Evolutionary conservation across 2,329 filamentous ascomycete species (phyloP).

Genomic region (Metarhizium sp.): DNA sequence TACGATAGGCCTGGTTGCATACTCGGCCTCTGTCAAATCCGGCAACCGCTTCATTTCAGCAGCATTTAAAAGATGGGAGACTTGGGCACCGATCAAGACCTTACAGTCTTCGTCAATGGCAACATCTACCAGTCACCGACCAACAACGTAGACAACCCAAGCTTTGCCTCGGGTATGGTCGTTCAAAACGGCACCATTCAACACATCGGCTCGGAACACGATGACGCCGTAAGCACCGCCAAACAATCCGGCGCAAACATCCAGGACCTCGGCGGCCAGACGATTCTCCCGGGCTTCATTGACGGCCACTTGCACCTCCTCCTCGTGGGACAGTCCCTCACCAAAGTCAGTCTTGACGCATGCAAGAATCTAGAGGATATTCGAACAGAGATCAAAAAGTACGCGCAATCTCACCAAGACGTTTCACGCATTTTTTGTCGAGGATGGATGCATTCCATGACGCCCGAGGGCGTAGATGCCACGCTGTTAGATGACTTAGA

Average conservation of each 20-base stretch:
- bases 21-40: neutral
- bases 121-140: conserved; percentile 11
- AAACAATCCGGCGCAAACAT: conserved; percentile 13
- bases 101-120: conserved; percentile 12
- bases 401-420: conserved; percentile 36
- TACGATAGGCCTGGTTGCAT: neutral
- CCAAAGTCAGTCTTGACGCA: conserved; percentile 37
- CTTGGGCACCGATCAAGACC: neutral
- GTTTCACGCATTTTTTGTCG: conserved; percentile 41
- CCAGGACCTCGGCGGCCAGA: conserved; percentile 21
- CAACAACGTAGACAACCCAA: neutral
- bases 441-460: conserved; percentile 46
- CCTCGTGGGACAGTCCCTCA: conserved; percentile 42
- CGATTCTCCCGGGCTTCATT: conserved; percentile 45
- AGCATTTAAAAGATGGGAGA: conserved; percentile 6
- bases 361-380: conserved; percentile 42
- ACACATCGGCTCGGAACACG: conserved; percentile 21
- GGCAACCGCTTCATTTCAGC: neutral
- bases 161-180: conserved; percentile 19
- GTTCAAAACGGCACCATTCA: conserved; percentile 24
- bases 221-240: conserved; percentile 14
- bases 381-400: conserved; percentile 31
- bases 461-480: conserved; percentile 34
- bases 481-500: conserved; percentile 40
- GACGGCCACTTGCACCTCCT: conserved; percentile 50